Evolutionary conservation across 768 basidiomycete species (phyloP), one percentile per base, ranked within the genome.

Genomic region (Suillus occidentalis): DNA sequence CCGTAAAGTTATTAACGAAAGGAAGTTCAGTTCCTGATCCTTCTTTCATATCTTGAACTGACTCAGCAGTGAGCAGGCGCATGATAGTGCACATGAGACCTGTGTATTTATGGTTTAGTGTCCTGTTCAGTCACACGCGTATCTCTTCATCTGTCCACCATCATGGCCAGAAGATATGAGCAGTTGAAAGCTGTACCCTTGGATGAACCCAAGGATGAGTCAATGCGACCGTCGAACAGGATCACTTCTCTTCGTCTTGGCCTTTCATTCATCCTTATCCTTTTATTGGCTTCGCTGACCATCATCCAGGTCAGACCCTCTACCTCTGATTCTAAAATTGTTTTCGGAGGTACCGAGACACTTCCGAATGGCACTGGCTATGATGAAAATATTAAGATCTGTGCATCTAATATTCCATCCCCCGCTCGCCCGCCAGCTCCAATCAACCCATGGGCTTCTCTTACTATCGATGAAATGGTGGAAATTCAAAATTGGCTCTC

Each of bases 391-490:
- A 39, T 80, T 18, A 70, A 73, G 56, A 78, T 79, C 60, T 85
- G 84, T 62, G 67, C 69, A 1, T 63, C 81, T 8, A 65, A 60
- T 36, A 60, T 72, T 10, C 75, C 77, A 16, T 78, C 69, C 16
- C 63, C 63, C 9, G 83, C 82, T 0, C 69, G 66, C 0, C 79
- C 81, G 2, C 83, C 84, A 10, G 79, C 78, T 5, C 77, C 78
- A 6, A 64, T 74, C 52, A 87, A 88, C 66, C 76, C 82, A 31
- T 88, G 86, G 85, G 77, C 81, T 10, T 82, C 84, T 18, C 78
- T 88, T 55, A 76, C 80, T 3, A 63, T 83, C 36, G 53, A 70
- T 4, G 85, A 87, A 65, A 82, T 80, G 7, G 69, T 76, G 14
- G 67, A 78, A 25, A 77, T 87, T 62, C 72, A 80, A 22, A 64